Evolutionary conservation across 140 eudicot species (phyloP).

Genomic region (Flaveria floridana): DNA sequence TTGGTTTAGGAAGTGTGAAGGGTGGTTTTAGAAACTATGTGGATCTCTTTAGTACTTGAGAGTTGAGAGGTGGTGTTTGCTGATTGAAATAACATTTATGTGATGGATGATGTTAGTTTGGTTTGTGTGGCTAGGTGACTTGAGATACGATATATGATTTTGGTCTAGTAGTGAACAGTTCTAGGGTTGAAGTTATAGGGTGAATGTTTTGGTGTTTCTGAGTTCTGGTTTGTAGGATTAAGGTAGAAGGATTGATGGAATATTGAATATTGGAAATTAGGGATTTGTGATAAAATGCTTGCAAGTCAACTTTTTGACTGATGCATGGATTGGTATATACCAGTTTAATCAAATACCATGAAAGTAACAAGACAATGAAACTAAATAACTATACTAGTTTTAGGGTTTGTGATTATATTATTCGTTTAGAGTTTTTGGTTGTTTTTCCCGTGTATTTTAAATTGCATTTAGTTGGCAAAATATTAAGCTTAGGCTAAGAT

Average conservation of each 20-base stretch:
- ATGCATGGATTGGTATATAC: background rate
- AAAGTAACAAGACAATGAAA: background rate
- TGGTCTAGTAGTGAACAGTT: constrained; percentile 3
- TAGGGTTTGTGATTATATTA: background rate
- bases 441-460: background rate
- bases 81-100: background rate
- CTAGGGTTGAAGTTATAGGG: background rate
- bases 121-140: background rate
- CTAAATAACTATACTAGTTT: constrained; percentile 15
- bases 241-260: constrained; percentile 13
- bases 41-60: background rate
- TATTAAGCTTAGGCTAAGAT: background rate
- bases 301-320: background rate
- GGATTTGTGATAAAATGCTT: constrained; percentile 17
- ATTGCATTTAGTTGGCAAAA: background rate
- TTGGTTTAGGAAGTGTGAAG: background rate
- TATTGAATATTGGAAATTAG: background rate
- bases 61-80: constrained; percentile 3
- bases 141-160: background rate
- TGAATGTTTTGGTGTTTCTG: constrained; percentile 4
- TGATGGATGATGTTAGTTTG: background rate
- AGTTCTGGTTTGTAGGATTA: constrained; percentile 14
- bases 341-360: background rate
- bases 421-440: too few species aligned
- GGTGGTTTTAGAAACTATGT: background rate